Evolutionary conservation across 495 filamentous ascomycete species (phyloP).

Genomic region (Lichenothelia convexa): DNA sequence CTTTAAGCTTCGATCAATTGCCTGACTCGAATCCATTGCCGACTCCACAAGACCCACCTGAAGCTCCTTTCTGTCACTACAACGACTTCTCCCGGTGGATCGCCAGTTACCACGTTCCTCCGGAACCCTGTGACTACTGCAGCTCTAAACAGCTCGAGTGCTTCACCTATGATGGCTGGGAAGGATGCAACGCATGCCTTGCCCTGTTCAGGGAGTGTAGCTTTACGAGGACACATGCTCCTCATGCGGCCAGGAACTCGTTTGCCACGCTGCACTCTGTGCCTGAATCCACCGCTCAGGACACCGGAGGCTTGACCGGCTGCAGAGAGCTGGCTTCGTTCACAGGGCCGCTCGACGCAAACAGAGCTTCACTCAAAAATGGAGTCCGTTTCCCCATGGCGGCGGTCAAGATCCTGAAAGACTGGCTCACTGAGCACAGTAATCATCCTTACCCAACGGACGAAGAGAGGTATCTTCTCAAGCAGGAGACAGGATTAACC

Average conservation of each 20-base stretch:
- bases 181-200: constrained; percentile 60
- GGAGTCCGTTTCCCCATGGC: constrained; percentile 53
- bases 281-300: constrained; percentile 27
- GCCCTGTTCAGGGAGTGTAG: constrained; percentile 59
- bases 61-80: too few species aligned
- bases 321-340: constrained; percentile 15
- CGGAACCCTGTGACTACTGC: constrained; percentile 55
- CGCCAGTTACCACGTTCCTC: constrained; percentile 24
- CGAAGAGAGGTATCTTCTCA: constrained; percentile 57
- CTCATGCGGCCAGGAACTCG: constrained; percentile 23
- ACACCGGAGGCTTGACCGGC: constrained; percentile 23
- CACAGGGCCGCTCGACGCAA: constrained; percentile 12
- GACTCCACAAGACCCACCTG: too few species aligned
- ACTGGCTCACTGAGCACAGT: constrained; percentile 57
- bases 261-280: constrained; percentile 33
- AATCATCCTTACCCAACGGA: constrained; percentile 69
- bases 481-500: constrained; percentile 52
- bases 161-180: constrained; percentile 51
- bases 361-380: constrained; percentile 22
- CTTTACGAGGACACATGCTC: constrained; percentile 28
- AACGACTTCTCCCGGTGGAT: constrained; percentile 21
- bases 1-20: too few species aligned
- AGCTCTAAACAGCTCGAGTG: constrained; percentile 49
- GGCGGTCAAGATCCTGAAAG: constrained; percentile 54
- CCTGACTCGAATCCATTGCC: too few species aligned